Conservation (phyloP, 495 filamentous ascomycete genomes). For the Glonium stellatum region DNA sequence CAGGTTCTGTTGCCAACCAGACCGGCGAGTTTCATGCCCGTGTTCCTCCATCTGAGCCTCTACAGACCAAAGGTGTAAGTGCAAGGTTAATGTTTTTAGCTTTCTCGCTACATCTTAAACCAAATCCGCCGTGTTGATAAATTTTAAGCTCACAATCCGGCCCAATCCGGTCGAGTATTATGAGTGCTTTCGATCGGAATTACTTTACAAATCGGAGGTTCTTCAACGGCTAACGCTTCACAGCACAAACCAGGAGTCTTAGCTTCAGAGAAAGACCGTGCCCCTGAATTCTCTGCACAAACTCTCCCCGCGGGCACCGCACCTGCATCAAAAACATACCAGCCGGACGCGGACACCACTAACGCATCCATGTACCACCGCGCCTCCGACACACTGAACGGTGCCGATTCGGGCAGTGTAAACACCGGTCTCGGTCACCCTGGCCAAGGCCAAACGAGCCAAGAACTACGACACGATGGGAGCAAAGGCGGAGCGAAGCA, state of each 20-base stretch:
- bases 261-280: constrained; percentile 50
- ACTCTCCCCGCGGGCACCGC: constrained; percentile 59
- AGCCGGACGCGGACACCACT: constrained; percentile 43
- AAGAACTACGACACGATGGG: constrained; percentile 52
- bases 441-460: constrained; percentile 51
- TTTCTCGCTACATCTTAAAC: neutral
- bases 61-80: constrained; percentile 51
- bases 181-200: neutral
- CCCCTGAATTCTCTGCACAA: constrained; percentile 57
- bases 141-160: neutral
- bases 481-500: constrained; percentile 44
- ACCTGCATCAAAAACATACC: constrained; percentile 53
- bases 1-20: constrained; percentile 35
- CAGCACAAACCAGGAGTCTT: constrained; percentile 63
- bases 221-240: constrained; percentile 4
- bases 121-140: neutral
- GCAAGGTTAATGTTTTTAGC: neutral
- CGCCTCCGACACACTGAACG: constrained; percentile 51
- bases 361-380: constrained; percentile 41
- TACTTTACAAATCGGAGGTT: neutral
- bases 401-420: constrained; percentile 58
- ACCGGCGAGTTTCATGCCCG: constrained; percentile 47
- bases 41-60: constrained; percentile 45
- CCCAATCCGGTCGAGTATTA: too few species aligned
- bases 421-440: constrained; percentile 56